Evolutionary conservation across 768 basidiomycete genomes (phyloP).

Genomic region (Epithele typhae): DNA sequence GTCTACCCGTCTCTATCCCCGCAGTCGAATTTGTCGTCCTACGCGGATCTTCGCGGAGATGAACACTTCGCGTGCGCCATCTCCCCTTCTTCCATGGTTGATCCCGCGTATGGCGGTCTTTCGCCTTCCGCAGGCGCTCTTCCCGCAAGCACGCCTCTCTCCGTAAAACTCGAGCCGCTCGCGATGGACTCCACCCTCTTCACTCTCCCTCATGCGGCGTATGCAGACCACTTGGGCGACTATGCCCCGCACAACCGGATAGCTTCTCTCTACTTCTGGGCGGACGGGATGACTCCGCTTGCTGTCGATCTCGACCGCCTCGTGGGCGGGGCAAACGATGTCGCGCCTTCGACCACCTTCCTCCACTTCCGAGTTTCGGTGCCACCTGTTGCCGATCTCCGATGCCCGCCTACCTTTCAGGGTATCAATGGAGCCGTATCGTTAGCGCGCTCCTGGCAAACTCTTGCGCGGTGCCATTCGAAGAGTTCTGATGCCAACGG

Average conservation of each 20-base stretch:
- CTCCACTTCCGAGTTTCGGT: conserved; percentile 57
- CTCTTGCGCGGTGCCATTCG: conserved; percentile 60
- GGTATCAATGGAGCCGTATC: conserved; percentile 59
- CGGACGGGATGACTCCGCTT: conserved; percentile 67
- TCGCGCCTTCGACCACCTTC: conserved; percentile 36
- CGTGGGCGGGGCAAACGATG: conserved; percentile 31
- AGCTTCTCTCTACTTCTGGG: conserved; percentile 47
- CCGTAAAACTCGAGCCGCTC: conserved; percentile 26
- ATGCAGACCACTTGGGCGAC: conserved; percentile 11
- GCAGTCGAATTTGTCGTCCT: conserved; percentile 4
- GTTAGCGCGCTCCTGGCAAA: conserved; percentile 48
- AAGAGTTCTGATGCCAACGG: conserved; percentile 46
- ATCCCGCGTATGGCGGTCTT: conserved; percentile 4
- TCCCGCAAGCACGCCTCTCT: conserved; percentile 1
- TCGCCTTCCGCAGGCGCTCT: conserved; percentile 15
- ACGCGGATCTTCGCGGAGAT: conserved; percentile 10
- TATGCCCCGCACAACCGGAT: conserved; percentile 30
- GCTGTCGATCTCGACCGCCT: conserved; percentile 56
- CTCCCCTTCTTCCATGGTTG: conserved; percentile 4
- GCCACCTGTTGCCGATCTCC: conserved; percentile 49
- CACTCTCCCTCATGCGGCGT: conserved; percentile 18
- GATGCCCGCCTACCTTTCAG: conserved; percentile 51
- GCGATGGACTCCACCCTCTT: conserved; percentile 22
- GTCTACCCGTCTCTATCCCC: conserved; percentile 9
- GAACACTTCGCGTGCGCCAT: conserved; percentile 5